Conservation (phyloP, 2,329 filamentous ascomycete genomes). For the Acephala macrosclerotiorum region DNA sequence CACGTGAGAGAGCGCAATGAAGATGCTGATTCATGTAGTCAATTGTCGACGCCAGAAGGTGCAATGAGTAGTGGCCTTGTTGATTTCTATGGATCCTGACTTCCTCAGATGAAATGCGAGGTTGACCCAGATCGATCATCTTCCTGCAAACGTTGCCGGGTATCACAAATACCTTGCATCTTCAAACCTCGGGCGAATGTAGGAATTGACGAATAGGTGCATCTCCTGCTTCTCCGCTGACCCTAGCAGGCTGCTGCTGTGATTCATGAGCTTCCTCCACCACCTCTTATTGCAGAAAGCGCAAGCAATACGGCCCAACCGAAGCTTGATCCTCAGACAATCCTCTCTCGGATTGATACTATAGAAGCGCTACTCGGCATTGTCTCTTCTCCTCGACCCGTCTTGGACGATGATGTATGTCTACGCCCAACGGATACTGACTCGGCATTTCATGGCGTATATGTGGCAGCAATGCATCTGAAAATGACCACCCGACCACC, state of each 20-base stretch:
- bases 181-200: slow-evolving; percentile 52
- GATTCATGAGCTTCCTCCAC: slow-evolving; percentile 25
- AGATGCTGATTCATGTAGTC: slow-evolving; percentile 21
- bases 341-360: slow-evolving; percentile 32
- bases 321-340: slow-evolving; percentile 29
- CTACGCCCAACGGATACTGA: slow-evolving; percentile 28
- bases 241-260: slow-evolving; percentile 28
- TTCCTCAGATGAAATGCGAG: slow-evolving; percentile 47
- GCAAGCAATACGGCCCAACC: slow-evolving; percentile 21
- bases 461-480: slow-evolving; percentile 43
- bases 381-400: slow-evolving; percentile 25
- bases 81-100: slow-evolving; percentile 15
- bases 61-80: background rate
- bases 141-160: slow-evolving; percentile 46
- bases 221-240: slow-evolving; percentile 26
- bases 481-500: slow-evolving; percentile 39
- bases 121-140: slow-evolving; percentile 42
- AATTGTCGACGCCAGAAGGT: slow-evolving; percentile 30
- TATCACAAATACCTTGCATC: slow-evolving; percentile 48
- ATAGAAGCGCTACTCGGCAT: slow-evolving; percentile 35
- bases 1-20: background rate
- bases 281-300: slow-evolving; percentile 12
- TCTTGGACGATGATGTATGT: slow-evolving; percentile 27
- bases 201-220: slow-evolving; percentile 28
- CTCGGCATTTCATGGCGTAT: slow-evolving; percentile 39